Evolutionary conservation across 1,284 basidiomycete genomes (phyloP).

Genomic region (Termitomyces sp.): DNA sequence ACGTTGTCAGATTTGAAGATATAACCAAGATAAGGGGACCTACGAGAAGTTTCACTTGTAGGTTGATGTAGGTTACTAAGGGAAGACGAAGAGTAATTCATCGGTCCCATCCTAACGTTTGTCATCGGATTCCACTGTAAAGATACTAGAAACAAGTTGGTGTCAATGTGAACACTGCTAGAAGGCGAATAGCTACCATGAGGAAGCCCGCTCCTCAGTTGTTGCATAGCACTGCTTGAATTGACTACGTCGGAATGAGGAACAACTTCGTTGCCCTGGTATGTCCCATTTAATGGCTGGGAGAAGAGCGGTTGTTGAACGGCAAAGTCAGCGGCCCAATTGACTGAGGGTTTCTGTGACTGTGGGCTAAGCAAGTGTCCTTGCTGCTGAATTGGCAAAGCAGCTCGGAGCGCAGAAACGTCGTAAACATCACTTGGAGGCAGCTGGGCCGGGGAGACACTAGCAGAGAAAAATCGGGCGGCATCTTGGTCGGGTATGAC

Average conservation of each 20-base stretch:
- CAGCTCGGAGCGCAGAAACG: slow-evolving; percentile 48
- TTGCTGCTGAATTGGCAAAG: slow-evolving; percentile 39
- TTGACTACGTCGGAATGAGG: background rate
- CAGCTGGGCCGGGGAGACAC: slow-evolving; percentile 26
- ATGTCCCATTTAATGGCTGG: background rate
- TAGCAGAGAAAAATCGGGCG: slow-evolving; percentile 56
- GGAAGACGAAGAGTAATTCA: slow-evolving; percentile 7
- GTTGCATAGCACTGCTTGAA: background rate
- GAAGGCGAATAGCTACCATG: slow-evolving; percentile 5
- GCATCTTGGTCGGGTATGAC: slow-evolving; percentile 58
- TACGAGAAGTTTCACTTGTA: slow-evolving; percentile 5
- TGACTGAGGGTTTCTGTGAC: slow-evolving; percentile 26
- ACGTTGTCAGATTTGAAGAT: background rate
- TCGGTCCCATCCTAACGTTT: background rate
- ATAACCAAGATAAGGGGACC: background rate
- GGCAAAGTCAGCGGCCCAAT: slow-evolving; percentile 64
- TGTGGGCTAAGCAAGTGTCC: slow-evolving; percentile 26
- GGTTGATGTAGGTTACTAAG: slow-evolving; percentile 3
- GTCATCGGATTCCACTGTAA: slow-evolving; percentile 11
- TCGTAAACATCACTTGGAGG: slow-evolving; percentile 43
- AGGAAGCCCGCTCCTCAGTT: background rate
- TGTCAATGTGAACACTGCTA: background rate
- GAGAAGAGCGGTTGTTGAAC: slow-evolving; percentile 24
- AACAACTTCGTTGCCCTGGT: slow-evolving; percentile 1
- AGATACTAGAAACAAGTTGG: slow-evolving; percentile 2